Evolutionary conservation across 441 rosid species (phyloP), one percentile per base, ranked within the genome.

Genomic region (Cnidoscolus chayamansa): DNA sequence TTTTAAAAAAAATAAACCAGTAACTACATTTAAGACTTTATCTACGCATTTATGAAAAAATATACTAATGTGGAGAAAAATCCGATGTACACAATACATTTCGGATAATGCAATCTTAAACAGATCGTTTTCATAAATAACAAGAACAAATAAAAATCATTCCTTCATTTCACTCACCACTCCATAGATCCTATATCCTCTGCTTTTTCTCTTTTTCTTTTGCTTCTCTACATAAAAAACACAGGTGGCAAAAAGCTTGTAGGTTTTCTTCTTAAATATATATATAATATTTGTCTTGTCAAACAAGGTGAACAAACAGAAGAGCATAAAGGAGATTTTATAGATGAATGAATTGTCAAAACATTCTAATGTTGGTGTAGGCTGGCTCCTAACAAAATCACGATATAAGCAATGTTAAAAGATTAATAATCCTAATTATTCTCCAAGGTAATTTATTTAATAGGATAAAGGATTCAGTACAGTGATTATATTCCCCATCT

Each of bases 361-460:
- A 35, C 37, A 2, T 35, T 35, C 37, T 25, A 25, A 25, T 25
- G 25, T 25, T 25, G 11, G 40, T 8, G 56, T 30, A 58, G 53
- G 65, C 51, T 31, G 54, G 59, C 55, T 65, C 51, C 57, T 49
- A 57, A 48, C 48, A 40, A 35, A 68, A 68, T 37, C 50, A 35
- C 12, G 7, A 16, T 31, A 54, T 45, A 45, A 37, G 56, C 47
- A 20, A 40, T 25, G 25, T 25, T 25, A 25, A 25, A 25, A 25
- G 25, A 25, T 25, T 25, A 25, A 25, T 25, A 25, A 25, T 25
- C 25, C 25, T 25, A 25, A 25, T 25, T 25, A 25, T 25, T 25
- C 25, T 25, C 25, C 25, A 25, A 25, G 25, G 25, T 25, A 25
- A 25, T 40, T 3, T 40, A 40, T 40, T 40, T 40, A 40, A 4